Percentiles rank a stretch among this genome's conserved stretches.
These are phyloP conservation scores for Fraxinus albicans DNA, from an alignment of 305 asterid genomes.

Conservation along the genomic window DNA sequence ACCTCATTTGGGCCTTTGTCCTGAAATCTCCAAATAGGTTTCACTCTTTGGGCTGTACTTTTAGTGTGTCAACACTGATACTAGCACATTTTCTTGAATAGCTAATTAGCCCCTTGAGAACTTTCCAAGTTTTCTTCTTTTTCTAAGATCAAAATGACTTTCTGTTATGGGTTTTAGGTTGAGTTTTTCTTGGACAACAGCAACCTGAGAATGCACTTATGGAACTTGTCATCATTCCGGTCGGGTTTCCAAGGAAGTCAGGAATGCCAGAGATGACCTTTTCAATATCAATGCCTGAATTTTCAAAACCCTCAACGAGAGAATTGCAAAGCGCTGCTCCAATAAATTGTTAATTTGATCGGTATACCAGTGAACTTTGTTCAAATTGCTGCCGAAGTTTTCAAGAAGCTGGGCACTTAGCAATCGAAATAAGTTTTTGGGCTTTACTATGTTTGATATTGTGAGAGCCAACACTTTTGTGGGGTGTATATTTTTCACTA, in stretches of 20 bases:
- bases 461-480: slow-evolving; percentile 91
- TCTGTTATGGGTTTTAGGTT: slow-evolving; percentile 41
- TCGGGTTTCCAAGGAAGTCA: slow-evolving; percentile 88
- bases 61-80: too few relatives aligned
- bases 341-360: slow-evolving; percentile 76
- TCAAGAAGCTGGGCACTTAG: slow-evolving; percentile 88
- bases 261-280: slow-evolving; percentile 93
- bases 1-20: too few relatives aligned
- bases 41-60: too few relatives aligned
- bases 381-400: slow-evolving; percentile 92
- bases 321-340: slow-evolving; percentile 76
- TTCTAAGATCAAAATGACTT: not conserved
- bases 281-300: slow-evolving; percentile 92
- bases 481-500: slow-evolving; percentile 20
- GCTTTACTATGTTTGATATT: slow-evolving; percentile 91
- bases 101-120: not conserved
- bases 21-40: too few relatives aligned
- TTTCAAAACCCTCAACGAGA: slow-evolving; percentile 80
- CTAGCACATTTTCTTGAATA: not conserved
- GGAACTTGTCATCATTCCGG: slow-evolving; percentile 87
- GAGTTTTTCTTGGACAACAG: slow-evolving; percentile 78
- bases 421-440: slow-evolving; percentile 79
- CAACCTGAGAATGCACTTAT: slow-evolving; percentile 74
- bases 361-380: slow-evolving; percentile 92
- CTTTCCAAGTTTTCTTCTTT: not conserved